Conservation (phyloP, 192 early-diverging fungal genomes). For the Gonapodya sp. region DNA sequence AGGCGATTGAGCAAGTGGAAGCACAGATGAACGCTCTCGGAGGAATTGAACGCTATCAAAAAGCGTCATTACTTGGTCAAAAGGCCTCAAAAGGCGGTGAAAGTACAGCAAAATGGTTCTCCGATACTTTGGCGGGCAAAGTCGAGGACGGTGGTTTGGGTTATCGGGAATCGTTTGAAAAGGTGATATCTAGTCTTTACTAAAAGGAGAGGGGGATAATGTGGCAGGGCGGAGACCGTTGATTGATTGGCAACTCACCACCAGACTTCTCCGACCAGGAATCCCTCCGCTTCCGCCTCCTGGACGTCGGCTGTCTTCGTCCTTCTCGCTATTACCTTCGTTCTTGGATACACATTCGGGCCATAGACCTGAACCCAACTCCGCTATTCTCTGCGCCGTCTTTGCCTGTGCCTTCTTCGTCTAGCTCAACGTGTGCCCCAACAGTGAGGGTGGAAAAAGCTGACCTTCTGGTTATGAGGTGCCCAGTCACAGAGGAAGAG, state of each 20-base stretch:
- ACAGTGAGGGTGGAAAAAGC: not conserved
- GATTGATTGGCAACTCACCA: no score
- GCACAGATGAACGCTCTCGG: not conserved
- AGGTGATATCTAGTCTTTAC: no score
- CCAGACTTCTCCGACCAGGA: no score
- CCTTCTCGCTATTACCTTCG: not conserved
- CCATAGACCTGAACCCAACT: not conserved
- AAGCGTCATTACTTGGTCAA: not conserved
- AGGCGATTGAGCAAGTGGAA: no score
- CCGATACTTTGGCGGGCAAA: not conserved
- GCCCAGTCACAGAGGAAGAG: not conserved
- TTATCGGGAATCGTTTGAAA: no score
- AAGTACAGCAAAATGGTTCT: not conserved
- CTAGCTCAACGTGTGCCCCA: no score
- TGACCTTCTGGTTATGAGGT: not conserved
- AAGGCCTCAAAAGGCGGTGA: not conserved
- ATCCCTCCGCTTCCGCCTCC: no score
- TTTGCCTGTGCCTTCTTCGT: not conserved
- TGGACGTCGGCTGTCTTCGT: not conserved
- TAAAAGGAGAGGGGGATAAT: no score
- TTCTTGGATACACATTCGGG: not conserved
- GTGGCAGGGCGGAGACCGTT: no score
- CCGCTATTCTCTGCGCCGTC: not conserved
- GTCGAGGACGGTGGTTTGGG: not conserved
- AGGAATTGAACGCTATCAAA: not conserved